phyloP scores from a whole-genome alignment of 805 yeast genomes.

The Ogataea parapolymorpha region DNA sequence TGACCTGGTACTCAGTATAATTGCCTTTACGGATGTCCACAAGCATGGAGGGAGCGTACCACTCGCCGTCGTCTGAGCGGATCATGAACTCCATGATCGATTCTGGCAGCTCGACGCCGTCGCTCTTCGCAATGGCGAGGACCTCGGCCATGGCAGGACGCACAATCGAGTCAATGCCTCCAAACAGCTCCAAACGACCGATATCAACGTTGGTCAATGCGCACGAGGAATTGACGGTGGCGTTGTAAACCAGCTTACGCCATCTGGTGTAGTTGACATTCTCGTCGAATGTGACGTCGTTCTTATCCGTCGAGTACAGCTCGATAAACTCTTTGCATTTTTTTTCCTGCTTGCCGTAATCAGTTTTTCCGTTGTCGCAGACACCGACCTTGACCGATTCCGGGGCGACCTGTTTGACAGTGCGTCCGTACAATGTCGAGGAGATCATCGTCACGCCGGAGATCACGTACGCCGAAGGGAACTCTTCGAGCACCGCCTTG shows the following conservation, averaged over 20 bases:
- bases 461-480: constrained; percentile 34
- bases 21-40: constrained; percentile 43
- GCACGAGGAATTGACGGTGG: constrained; percentile 44
- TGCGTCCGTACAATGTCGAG: constrained; percentile 30
- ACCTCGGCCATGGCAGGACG: constrained; percentile 69
- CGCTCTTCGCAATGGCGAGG: constrained; percentile 61
- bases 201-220: constrained; percentile 40
- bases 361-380: constrained; percentile 32
- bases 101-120: constrained; percentile 53
- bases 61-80: constrained; percentile 46
- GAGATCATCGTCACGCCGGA: constrained; percentile 41
- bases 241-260: constrained; percentile 47
- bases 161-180: constrained; percentile 39
- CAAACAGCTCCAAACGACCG: constrained; percentile 44
- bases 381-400: constrained; percentile 36
- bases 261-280: constrained; percentile 41
- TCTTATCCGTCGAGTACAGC: constrained; percentile 33
- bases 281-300: constrained; percentile 31
- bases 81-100: constrained; percentile 46
- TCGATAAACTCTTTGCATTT: constrained; percentile 33
- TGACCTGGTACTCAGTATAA: constrained; percentile 41
- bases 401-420: constrained; percentile 33
- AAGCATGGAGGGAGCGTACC: constrained; percentile 47
- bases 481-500: constrained; percentile 30
- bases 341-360: constrained; percentile 26